Percentiles rank a stretch among this genome's conserved stretches.
Conservation (phyloP, 345 rosid species). For the Trapa incisa region DNA sequence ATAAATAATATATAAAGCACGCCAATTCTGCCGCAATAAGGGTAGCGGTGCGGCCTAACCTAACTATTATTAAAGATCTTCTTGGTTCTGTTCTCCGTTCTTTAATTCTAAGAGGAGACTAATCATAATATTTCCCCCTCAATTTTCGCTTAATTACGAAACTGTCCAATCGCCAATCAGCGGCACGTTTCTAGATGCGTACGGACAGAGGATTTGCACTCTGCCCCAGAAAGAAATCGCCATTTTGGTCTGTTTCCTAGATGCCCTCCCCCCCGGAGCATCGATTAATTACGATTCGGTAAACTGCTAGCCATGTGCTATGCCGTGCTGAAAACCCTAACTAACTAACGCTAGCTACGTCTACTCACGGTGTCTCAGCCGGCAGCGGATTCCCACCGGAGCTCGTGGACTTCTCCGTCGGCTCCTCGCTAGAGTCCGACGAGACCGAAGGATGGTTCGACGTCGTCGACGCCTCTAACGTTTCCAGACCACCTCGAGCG, state of each 20-base stretch:
- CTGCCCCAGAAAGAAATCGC: constrained; percentile 1
- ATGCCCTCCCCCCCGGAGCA: no score
- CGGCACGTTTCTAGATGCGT: constrained; percentile 18
- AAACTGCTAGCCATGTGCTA: no score
- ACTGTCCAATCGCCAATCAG: constrained; percentile 8
- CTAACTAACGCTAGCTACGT: background rate
- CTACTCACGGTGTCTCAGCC: constrained; percentile 80
- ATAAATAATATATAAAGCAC: constrained; percentile 21
- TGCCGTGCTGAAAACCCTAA: background rate
- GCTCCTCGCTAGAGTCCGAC: constrained; percentile 84
- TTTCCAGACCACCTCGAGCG: constrained; percentile 3
- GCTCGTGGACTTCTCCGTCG: constrained; percentile 59
- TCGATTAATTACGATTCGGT: no score
- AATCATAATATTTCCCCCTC: constrained; percentile 13
- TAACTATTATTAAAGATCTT: background rate
- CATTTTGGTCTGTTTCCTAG: background rate
- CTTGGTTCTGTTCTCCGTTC: background rate
- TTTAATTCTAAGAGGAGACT: background rate
- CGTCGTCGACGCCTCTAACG: constrained; percentile 25
- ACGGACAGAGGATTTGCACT: constrained; percentile 32
- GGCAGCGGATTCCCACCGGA: constrained; percentile 42
- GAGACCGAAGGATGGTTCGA: constrained; percentile 52
- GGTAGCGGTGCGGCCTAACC: constrained; percentile 34
- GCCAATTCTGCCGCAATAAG: constrained; percentile 81
- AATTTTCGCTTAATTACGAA: constrained; percentile 26